Evolutionary conservation across 192 early-diverging fungal genomes (phyloP), one percentile per base, ranked within the genome.

Genomic region (Paraglomus brasilianum): DNA sequence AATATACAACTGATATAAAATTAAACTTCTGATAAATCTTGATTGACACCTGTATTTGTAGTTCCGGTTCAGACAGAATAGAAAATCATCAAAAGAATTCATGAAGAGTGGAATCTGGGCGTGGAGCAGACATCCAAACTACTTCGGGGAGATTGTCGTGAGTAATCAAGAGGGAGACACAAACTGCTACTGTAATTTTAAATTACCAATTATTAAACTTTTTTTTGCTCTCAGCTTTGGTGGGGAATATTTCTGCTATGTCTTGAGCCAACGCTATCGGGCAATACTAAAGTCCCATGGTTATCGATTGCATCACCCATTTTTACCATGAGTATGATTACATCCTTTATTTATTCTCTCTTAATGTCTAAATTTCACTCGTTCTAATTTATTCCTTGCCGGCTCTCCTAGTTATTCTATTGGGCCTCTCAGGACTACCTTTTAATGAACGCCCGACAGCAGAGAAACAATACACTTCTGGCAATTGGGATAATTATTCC

Each of bases 81-180:
- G 70, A 30, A 47, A 44, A 9, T 61, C 70, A 0, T 38, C 70
- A 19, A 17, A 13, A 21, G 64, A 72, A 52, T 47, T 67, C 50
- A 72, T 61, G 7, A 45, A 36, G 6, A 62, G 22, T 24, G 70
- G 70, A 4, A 15, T 72, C 22, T 72, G 70, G 70, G 30, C 42
- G 21, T 72, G 58, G 53, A 61, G 57, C 43, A 39, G 61, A 15
- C 70, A 72, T 65, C 70, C 70, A 60, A 72, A 72, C 41, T 72
- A 72, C 63, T 61, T 72, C 5, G 70, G 70, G 10, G 70, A 72
- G 66, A 72, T 72, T n/a, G n/a, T 24, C 9, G 64, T 66, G 52
- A 64, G 3, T 36, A 30, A 19, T 64, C 2, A 14, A 1, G 19
- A 40, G 48, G 10, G 22, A 52, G 7, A 38, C 36, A 40, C 17